Evolutionary conservation across 129 eudicot species (phyloP), one percentile per base, ranked within the genome.

Genomic region (Logfia minima): DNA sequence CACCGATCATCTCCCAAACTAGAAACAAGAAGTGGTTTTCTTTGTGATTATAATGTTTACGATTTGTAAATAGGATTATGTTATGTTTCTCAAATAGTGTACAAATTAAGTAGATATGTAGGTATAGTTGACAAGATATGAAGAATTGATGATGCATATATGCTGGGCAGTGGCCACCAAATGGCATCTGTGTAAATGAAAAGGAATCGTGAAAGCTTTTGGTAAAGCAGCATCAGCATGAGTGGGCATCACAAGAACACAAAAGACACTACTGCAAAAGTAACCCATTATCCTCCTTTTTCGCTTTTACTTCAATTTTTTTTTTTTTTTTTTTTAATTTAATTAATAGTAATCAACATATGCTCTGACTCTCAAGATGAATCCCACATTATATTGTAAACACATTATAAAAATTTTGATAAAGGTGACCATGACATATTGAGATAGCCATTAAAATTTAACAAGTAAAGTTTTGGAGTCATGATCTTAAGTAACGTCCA

Each of bases 181-280:
- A 41, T 18, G 43, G 64, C 8, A 82, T 77, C 79, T 72, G 24
- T 73, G 76, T 48, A 17, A 65, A 39, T 37, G 61, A 81, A 81
- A 66, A 81, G 58, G 80, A 76, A 75, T 75, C 21, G 18, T 59
- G 56, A 77, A 82, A 82, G 75, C 62, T 68, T 80, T 80, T 65
- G 64, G 56, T 75, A 81, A 81, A 75, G 84, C 79, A 41, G 13
- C 64, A 56, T 28, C 32, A 71, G 81, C 69, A 75, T 70, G 75
- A 77, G 86, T 82, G 86, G 82, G 79, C 37, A 72, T 76, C 85
- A 79, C 78, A 75, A 74, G 48, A 45, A 71, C 82, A 80, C 71
- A 77, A 74, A 79, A 75, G 55, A 43, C 60, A 51, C 71, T 17
- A 41, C 79, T 82, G 72, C 73, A 65, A 75, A 77, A 78, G 79